Evolutionary conservation across 2,329 filamentous ascomycete genomes (phyloP), one percentile per base, ranked within the genome.

Genomic region (Cladophialophora immunda): DNA sequence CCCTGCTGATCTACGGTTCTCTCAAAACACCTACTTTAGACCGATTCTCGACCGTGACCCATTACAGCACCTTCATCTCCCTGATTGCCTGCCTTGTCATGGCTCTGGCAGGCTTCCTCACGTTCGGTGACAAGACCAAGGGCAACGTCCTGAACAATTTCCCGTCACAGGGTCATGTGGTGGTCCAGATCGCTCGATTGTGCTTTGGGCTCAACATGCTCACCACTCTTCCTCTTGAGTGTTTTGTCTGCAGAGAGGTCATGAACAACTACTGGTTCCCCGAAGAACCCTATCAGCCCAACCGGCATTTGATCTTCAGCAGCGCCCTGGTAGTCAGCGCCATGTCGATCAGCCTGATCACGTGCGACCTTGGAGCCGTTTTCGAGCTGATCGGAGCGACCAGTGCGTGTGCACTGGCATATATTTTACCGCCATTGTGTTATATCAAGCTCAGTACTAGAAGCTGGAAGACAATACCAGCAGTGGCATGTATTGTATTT

Each of bases 71-170:
- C 0, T 87, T 85, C 70, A 89, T 97, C 56, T 97, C 94, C 50
- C 92, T 97, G 85, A 73, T 94, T n/a, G 94, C 94, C 63, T 99
- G 95, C 76, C 85, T 99, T 61, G 80, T 90, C 67, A 92, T 99
- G 89, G 95, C 93, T 0, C 83, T 97, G 7, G 88, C 90, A 2
- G 95, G 95, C 27, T 98, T 97, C 80, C 85, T 99, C 52, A 94
- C 91, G 19, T 99, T 99, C 76, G 94, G 95, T 69, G 92, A 94
- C 80, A 88, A 90, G 75, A 99, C 95, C 3, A 84, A 93, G 72
- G 95, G 95, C 76, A 99, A 99, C 78, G 93, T 99, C 60, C 89
- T 99, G 74, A 99, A 99, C 84, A 99, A 99, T 81, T 98, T 99
- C 76, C 92, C 94, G 1, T 84, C 89, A 22, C 89, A 96, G 79